Conservation (phyloP, 208 protist species). For the Acanthamoeba lenticulata region DNA sequence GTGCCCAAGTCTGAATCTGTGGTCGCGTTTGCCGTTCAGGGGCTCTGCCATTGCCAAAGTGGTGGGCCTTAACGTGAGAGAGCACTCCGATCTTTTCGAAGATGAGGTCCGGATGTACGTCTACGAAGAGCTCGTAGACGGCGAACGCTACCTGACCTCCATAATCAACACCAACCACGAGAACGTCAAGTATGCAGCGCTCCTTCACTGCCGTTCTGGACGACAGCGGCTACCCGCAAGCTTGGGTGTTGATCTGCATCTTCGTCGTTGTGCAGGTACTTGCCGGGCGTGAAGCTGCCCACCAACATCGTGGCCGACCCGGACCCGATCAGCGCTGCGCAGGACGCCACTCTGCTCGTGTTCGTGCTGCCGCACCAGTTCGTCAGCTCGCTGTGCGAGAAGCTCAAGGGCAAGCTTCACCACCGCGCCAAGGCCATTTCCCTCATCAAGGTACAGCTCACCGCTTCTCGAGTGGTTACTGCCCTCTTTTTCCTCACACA, state of each 20-base stretch:
- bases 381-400: constrained; percentile 61
- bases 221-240: constrained; percentile 53
- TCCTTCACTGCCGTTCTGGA: background rate
- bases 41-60: constrained; percentile 81
- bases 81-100: constrained; percentile 70
- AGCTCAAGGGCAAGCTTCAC: constrained; percentile 64
- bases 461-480: background rate
- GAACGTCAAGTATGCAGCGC: constrained; percentile 60
- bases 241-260: constrained; percentile 17
- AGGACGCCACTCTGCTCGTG: constrained; percentile 83
- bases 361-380: constrained; percentile 74
- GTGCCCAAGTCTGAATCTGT: background rate
- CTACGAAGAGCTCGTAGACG: constrained; percentile 83
- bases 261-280: constrained; percentile 74
- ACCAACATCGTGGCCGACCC: constrained; percentile 78
- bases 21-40: background rate
- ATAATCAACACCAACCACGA: constrained; percentile 83
- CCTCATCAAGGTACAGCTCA: constrained; percentile 82
- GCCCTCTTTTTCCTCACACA: background rate
- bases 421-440: constrained; percentile 76
- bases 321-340: constrained; percentile 67
- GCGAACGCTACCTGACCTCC: constrained; percentile 79
- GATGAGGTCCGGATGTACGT: constrained; percentile 81
- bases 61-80: constrained; percentile 76
- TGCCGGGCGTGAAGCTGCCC: constrained; percentile 76